Evolutionary conservation across 305 asterid genomes (phyloP).

Genomic region (Ruellia speciosa): DNA sequence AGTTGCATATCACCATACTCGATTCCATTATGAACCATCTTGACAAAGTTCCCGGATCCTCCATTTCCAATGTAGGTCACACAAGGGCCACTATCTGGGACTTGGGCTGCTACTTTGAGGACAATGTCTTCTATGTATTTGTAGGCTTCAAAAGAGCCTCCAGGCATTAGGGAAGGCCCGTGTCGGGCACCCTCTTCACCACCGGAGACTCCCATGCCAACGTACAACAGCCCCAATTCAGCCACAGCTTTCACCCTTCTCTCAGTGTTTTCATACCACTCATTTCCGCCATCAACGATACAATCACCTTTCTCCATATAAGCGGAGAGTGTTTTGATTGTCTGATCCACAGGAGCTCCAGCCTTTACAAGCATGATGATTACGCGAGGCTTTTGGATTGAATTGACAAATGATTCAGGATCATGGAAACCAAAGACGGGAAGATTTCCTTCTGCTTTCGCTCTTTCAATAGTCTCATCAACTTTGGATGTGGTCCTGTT

Average conservation of each 20-base stretch:
- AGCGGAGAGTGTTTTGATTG: constrained; percentile 44
- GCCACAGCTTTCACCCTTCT: constrained; percentile 40
- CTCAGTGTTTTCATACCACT: constrained; percentile 77
- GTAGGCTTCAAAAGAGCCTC: constrained; percentile 56
- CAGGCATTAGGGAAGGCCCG: constrained; percentile 74
- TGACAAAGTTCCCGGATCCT: constrained; percentile 68
- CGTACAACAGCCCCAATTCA: constrained; percentile 43
- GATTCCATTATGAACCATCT: constrained; percentile 76
- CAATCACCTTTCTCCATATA: constrained; percentile 64
- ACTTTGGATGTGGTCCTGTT: too few species aligned
- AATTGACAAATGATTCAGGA: constrained; percentile 31
- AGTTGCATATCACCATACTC: constrained; percentile 84
- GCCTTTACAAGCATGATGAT: constrained; percentile 63
- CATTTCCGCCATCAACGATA: constrained; percentile 68
- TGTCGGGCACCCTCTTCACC: constrained; percentile 71
- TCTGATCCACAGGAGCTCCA: constrained; percentile 66
- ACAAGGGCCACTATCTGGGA: constrained; percentile 60
- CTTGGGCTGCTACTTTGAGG: constrained; percentile 66
- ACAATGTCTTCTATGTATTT: constrained; percentile 46
- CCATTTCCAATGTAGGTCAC: constrained; percentile 75
- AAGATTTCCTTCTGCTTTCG: too few species aligned
- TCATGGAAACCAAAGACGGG: too few species aligned
- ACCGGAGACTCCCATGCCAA: constrained; percentile 80
- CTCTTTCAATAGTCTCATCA: too few species aligned
- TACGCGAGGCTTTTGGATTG: constrained; percentile 49